phyloP scores from a whole-genome alignment of 2,329 filamentous ascomycete genomes.

The Colletotrichum sidae region DNA sequence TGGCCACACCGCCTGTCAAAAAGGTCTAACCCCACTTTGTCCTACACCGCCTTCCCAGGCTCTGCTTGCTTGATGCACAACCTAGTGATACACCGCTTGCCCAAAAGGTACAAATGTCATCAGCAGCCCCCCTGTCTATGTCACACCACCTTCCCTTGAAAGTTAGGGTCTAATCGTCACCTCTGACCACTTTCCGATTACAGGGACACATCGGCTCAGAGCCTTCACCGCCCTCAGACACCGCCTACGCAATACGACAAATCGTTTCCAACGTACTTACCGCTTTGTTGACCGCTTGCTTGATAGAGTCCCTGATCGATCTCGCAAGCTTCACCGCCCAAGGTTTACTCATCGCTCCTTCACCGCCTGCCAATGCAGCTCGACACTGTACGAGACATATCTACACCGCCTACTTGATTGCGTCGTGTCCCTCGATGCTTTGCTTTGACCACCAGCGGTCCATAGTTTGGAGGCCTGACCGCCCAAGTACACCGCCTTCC shows the following conservation, averaged over 20 bases:
- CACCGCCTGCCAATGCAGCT: neutral
- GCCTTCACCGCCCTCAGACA: neutral
- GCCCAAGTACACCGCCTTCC: neutral
- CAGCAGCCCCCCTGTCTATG: neutral
- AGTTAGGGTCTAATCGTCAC: slow-evolving; percentile 1
- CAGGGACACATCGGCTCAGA: neutral
- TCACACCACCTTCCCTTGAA: neutral
- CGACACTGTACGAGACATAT: neutral
- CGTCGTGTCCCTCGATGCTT: neutral
- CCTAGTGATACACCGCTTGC: slow-evolving; percentile 1
- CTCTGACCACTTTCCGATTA: neutral
- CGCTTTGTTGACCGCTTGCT: neutral
- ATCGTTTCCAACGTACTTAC: neutral
- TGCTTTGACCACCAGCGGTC: neutral
- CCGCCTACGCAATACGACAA: slow-evolving; percentile 3
- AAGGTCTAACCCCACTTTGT: slow-evolving; percentile 1
- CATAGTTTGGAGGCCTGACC: neutral
- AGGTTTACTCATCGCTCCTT: neutral
- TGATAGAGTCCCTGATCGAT: neutral
- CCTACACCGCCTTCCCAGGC: slow-evolving; percentile 1
- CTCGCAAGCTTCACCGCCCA: neutral
- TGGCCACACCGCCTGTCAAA: no score
- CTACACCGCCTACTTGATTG: slow-evolving; percentile 9
- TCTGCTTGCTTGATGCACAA: neutral
- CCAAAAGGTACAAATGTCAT: neutral